phyloP scores from a whole-genome alignment of 2,329 filamentous ascomycete genomes.

The Fulvia fulva region DNA sequence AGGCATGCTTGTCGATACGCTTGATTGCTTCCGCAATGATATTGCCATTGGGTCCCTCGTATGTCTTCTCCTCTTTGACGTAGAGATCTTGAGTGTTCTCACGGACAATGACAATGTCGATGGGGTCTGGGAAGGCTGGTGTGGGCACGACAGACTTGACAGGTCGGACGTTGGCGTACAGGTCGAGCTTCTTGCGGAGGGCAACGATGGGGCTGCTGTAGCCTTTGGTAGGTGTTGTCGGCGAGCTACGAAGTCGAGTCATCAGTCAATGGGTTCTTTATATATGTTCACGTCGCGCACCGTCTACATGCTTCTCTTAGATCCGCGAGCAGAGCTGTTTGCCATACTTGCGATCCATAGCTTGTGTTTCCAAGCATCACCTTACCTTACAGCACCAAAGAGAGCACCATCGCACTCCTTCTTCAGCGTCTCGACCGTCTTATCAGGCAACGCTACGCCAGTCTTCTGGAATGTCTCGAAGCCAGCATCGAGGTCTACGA shows the following conservation, averaged over 20 bases:
- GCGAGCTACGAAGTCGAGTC: constrained; percentile 56
- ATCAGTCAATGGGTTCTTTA: not conserved
- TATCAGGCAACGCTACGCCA: constrained; percentile 81
- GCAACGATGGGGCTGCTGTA: constrained; percentile 97
- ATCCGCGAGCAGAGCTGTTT: not conserved
- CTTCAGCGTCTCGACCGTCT: constrained; percentile 83
- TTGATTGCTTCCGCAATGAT: constrained; percentile 91
- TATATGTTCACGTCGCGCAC: not conserved
- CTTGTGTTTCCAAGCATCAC: not conserved
- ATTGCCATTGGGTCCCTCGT: constrained; percentile 67
- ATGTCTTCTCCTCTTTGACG: constrained; percentile 92
- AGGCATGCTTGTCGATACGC: constrained; percentile 85
- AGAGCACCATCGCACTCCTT: constrained; percentile 92
- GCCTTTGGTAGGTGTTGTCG: constrained; percentile 81
- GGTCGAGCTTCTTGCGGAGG: constrained; percentile 86
- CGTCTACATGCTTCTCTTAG: not conserved
- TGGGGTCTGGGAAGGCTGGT: constrained; percentile 54
- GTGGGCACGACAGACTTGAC: constrained; percentile 75
- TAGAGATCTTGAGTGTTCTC: constrained; percentile 99
- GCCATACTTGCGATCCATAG: not conserved
- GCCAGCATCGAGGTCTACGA: constrained; percentile 86
- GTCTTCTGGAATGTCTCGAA: constrained; percentile 91
- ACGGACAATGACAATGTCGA: constrained; percentile 96
- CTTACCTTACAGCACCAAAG: constrained; percentile 76
- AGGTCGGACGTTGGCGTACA: constrained; percentile 96